These are phyloP conservation scores for Cyberlindnera mycetangii DNA, from an alignment of 805 yeast genomes.

Conservation along the genomic window DNA sequence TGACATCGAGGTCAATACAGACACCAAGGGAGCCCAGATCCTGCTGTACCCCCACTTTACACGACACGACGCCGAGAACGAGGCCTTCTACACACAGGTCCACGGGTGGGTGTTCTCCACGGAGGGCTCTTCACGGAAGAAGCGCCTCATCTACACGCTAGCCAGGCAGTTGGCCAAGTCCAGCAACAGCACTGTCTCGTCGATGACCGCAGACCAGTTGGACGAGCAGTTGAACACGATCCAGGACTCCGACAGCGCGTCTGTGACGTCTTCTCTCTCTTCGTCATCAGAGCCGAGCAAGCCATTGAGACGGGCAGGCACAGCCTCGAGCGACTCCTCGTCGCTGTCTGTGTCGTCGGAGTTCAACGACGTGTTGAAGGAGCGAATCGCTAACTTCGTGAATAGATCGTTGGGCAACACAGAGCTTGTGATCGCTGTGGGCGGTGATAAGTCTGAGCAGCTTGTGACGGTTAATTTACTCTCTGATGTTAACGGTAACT, in stretches of 20 bases:
- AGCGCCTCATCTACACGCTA: slow-evolving; percentile 61
- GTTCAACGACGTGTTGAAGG: slow-evolving; percentile 50
- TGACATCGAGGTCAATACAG: slow-evolving; percentile 29
- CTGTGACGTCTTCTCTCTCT: slow-evolving; percentile 23
- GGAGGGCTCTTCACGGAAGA: slow-evolving; percentile 68
- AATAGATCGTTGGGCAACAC: slow-evolving; percentile 62
- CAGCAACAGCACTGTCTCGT: slow-evolving; percentile 22
- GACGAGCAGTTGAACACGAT: slow-evolving; percentile 35
- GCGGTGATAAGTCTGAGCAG: slow-evolving; percentile 41
- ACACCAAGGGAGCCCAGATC: slow-evolving; percentile 50
- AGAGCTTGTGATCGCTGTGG: slow-evolving; percentile 51
- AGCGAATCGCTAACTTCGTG: slow-evolving; percentile 67
- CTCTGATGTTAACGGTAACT: slow-evolving; percentile 70
- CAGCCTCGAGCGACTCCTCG: slow-evolving; percentile 10
- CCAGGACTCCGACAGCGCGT: slow-evolving; percentile 26
- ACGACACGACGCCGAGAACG: slow-evolving; percentile 29
- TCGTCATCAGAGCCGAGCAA: slow-evolving; percentile 2
- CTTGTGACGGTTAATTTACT: slow-evolving; percentile 33
- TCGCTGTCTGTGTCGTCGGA: slow-evolving; percentile 15
- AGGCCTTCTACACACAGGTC: slow-evolving; percentile 53
- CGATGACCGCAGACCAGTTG: slow-evolving; percentile 32
- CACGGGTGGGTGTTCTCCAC: slow-evolving; percentile 72
- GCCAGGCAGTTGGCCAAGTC: slow-evolving; percentile 63
- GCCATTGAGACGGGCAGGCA: slow-evolving; percentile 10
- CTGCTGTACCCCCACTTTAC: slow-evolving; percentile 58